Conservation (phyloP, 306 rosid species). For the Vachellia pachyceras region DNA sequence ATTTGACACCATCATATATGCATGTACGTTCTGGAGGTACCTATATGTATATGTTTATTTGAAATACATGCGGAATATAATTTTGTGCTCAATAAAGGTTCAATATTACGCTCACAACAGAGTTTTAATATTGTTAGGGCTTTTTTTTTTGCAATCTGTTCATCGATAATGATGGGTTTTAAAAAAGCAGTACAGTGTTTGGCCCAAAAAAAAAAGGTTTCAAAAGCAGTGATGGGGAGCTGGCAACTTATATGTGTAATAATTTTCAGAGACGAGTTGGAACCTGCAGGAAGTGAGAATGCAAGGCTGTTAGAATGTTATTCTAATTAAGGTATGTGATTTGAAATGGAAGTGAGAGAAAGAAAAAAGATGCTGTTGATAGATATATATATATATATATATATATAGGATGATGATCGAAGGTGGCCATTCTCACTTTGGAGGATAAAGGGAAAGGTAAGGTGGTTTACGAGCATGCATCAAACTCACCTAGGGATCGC, state of each 20-base stretch:
- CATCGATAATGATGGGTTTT: too few species aligned
- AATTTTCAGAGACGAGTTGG: not conserved
- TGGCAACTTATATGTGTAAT: not conserved
- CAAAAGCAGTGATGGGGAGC: slow-evolving; percentile 23
- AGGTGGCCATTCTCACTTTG: slow-evolving; percentile 25
- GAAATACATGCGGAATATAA: too few species aligned
- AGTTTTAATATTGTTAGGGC: too few species aligned
- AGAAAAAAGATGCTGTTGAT: not conserved
- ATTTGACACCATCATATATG: not conserved
- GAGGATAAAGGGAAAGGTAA: slow-evolving; percentile 33
- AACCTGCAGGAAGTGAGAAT: not conserved
- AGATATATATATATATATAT: too few species aligned
- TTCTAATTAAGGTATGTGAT: not conserved
- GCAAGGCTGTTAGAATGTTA: slow-evolving; percentile 34
- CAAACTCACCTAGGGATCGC: slow-evolving; percentile 57
- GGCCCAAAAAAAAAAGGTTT: not conserved
- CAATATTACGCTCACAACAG: too few species aligned
- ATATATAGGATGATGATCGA: not conserved
- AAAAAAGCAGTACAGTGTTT: too few species aligned
- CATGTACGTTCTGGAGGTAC: too few species aligned
- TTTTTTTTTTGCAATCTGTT: too few species aligned
- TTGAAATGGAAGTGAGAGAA: not conserved
- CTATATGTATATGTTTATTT: too few species aligned
- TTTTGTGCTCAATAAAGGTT: too few species aligned
- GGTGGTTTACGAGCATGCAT: slow-evolving; percentile 25